Conservation (phyloP, 768 basidiomycete genomes). For the Pleurotus salmoneostramineus region DNA sequence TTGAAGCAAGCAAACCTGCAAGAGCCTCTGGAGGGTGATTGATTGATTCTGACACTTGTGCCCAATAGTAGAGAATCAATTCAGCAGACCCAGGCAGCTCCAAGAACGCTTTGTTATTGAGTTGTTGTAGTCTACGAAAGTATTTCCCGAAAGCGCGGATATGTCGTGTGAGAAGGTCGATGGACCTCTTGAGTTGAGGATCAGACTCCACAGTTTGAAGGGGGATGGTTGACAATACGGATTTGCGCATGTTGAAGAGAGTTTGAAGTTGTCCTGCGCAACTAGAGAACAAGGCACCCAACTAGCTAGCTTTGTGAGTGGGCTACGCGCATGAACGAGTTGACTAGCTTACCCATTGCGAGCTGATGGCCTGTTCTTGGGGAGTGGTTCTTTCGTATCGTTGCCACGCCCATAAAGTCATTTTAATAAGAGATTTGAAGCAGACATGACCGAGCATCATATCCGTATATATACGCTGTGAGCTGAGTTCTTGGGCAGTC, state of each 20-base stretch:
- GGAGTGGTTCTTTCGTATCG: conserved; percentile 37
- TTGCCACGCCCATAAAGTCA: conserved; percentile 71
- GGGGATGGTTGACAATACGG: conserved; percentile 41
- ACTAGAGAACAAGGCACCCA: conserved; percentile 56
- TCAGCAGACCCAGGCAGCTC: conserved; percentile 59
- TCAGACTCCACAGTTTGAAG: conserved; percentile 27
- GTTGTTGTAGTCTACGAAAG: conserved; percentile 71
- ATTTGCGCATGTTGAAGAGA: conserved; percentile 55
- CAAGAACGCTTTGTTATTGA: conserved; percentile 55
- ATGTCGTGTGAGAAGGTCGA: conserved; percentile 64
- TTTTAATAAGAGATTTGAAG: conserved; percentile 72
- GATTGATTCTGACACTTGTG: conserved; percentile 71
- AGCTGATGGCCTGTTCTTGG: conserved; percentile 39
- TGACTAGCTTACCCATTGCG: conserved; percentile 46
- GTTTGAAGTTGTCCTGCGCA: conserved; percentile 53
- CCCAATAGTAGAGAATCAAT: conserved; percentile 79
- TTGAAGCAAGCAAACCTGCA: conserved; percentile 38
- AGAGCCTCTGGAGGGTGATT: conserved; percentile 46
- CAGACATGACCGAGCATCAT: conserved; percentile 58
- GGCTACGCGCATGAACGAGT: background rate
- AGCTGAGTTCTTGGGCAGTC: conserved; percentile 41
- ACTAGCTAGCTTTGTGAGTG: conserved; percentile 29
- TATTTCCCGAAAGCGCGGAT: conserved; percentile 74
- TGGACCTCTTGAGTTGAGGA: conserved; percentile 34
- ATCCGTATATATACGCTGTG: conserved; percentile 31